Evolutionary conservation across 345 rosid species (phyloP).

Genomic region (Lepidium aucheri): DNA sequence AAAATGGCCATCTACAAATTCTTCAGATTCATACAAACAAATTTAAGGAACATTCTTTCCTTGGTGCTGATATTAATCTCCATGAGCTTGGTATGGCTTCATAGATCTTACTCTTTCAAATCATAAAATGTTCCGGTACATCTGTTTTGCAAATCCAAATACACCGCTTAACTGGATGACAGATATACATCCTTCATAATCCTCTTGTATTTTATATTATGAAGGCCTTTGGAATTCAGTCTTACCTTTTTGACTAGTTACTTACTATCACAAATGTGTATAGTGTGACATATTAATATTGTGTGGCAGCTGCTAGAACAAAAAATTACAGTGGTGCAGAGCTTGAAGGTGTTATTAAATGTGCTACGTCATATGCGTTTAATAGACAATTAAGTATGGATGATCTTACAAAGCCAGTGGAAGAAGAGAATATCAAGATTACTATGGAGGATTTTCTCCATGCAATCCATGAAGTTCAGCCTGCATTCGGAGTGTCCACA

Average conservation of each 20-base stretch:
- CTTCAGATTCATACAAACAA: constrained; percentile 95
- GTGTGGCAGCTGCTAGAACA: constrained; percentile 81
- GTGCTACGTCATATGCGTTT: constrained; percentile 95
- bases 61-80: constrained; percentile 76
- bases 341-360: constrained; percentile 97
- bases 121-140: no score
- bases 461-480: constrained; percentile 68
- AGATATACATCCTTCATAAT: background rate
- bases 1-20: constrained; percentile 90
- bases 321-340: constrained; percentile 99
- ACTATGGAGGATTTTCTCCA: constrained; percentile 88
- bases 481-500: constrained; percentile 98
- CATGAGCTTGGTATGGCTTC: constrained; percentile 68
- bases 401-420: constrained; percentile 94
- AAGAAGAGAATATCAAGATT: constrained; percentile 92
- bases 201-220: background rate
- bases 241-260: background rate
- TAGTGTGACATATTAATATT: background rate
- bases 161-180: background rate
- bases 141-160: background rate
- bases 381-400: constrained; percentile 94
- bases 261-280: background rate
- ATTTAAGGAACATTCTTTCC: constrained; percentile 96
- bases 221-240: background rate
- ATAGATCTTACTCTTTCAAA: background rate